Evolutionary conservation across 768 basidiomycete genomes (phyloP).

Genomic region (Amanita pseudoporphyria): DNA sequence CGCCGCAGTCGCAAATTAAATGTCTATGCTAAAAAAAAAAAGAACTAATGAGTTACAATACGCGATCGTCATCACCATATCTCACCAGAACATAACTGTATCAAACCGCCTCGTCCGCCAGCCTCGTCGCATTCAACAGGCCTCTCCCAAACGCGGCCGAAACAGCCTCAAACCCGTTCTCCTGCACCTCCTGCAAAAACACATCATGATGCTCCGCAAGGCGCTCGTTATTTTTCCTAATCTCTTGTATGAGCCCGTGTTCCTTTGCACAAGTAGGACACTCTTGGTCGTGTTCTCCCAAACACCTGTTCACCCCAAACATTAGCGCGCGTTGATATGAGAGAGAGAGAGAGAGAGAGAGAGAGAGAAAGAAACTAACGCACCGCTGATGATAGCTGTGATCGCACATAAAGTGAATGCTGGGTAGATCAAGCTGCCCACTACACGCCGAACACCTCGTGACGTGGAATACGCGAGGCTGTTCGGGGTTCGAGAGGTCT

Average conservation of each 20-base stretch:
- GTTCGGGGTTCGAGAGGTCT: slow-evolving; percentile 67
- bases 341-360: background rate
- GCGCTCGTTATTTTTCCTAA: slow-evolving; percentile 76
- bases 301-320: too few relatives aligned
- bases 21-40: too few relatives aligned
- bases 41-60: too few relatives aligned
- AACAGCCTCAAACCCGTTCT: slow-evolving; percentile 63
- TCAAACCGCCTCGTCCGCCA: slow-evolving; percentile 20
- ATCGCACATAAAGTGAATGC: slow-evolving; percentile 96
- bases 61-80: too few relatives aligned
- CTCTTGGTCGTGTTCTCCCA: slow-evolving; percentile 83
- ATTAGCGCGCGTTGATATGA: too few relatives aligned
- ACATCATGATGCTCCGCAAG: slow-evolving; percentile 77
- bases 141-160: slow-evolving; percentile 65
- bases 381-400: slow-evolving; percentile 96
- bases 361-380: slow-evolving; percentile 8
- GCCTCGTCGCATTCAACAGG: slow-evolving; percentile 36
- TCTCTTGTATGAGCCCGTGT: slow-evolving; percentile 84
- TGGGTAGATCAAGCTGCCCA: slow-evolving; percentile 86
- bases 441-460: slow-evolving; percentile 87
- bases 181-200: slow-evolving; percentile 67
- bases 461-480: slow-evolving; percentile 87
- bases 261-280: slow-evolving; percentile 85
- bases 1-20: too few relatives aligned
- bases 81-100: too few relatives aligned